Percentiles rank a stretch among this genome's conserved stretches.
phyloP scores from a whole-genome alignment of 2,329 filamentous ascomycete species.

The Akanthomyces dipterigenus region DNA sequence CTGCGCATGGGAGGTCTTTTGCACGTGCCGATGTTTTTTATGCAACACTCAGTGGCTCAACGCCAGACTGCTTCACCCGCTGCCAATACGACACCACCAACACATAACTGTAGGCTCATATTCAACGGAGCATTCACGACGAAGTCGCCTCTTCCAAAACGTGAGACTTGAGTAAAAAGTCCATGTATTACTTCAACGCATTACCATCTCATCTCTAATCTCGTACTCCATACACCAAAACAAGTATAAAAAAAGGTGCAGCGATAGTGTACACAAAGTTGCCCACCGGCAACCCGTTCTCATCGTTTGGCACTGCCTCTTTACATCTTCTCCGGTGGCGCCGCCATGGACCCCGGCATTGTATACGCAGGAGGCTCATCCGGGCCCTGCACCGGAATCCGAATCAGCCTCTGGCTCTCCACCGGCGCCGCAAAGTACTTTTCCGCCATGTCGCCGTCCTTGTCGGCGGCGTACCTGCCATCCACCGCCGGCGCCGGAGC shows the following conservation, averaged over 20 bases:
- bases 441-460: background rate
- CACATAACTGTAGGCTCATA: too few species aligned
- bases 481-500: background rate
- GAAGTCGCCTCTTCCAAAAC: background rate
- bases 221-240: background rate
- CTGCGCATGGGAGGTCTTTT: too few species aligned
- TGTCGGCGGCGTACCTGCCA: background rate
- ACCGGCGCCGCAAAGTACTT: background rate
- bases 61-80: too few species aligned
- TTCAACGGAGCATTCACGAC: too few species aligned
- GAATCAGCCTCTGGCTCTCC: background rate
- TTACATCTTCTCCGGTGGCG: slow-evolving; percentile 1
- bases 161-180: background rate
- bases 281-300: background rate
- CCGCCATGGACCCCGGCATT: background rate
- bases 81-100: too few species aligned
- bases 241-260: background rate
- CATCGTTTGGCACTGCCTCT: background rate
- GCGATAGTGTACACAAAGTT: background rate
- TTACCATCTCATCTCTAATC: background rate
- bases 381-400: background rate
- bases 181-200: background rate
- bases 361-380: background rate
- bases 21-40: too few species aligned
- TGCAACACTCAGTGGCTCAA: too few species aligned